A percentile compares a stretch with the other conserved stretches of the same genome.
phyloP scores from a whole-genome alignment of 2,329 filamentous ascomycete species.

The Endocalyx cinctus region DNA sequence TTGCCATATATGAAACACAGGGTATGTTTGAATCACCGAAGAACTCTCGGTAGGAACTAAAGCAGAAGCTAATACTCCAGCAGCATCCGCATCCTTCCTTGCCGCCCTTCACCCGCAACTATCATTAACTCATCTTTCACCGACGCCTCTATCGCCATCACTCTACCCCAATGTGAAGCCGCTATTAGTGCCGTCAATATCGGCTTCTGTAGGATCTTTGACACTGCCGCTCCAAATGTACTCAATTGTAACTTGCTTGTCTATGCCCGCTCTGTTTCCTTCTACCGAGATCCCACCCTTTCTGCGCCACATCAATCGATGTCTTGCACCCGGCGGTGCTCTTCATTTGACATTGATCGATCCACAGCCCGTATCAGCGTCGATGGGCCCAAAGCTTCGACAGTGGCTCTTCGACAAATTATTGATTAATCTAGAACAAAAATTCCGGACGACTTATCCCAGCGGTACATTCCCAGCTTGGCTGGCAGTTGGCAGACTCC shows the following conservation, averaged over 20 bases:
- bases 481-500: slow-evolving; percentile 51
- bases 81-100: slow-evolving; percentile 47
- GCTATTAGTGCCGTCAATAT: slow-evolving; percentile 23
- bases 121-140: slow-evolving; percentile 43
- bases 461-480: slow-evolving; percentile 54
- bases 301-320: slow-evolving; percentile 51
- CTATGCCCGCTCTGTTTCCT: slow-evolving; percentile 52
- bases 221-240: slow-evolving; percentile 40
- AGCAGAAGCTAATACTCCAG: slow-evolving; percentile 26
- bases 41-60: too few relatives aligned
- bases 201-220: slow-evolving; percentile 27
- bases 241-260: slow-evolving; percentile 46
- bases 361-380: slow-evolving; percentile 51
- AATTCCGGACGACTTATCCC: slow-evolving; percentile 57
- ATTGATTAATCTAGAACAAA: slow-evolving; percentile 52
- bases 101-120: slow-evolving; percentile 37
- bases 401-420: slow-evolving; percentile 60
- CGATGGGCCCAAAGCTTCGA: slow-evolving; percentile 52
- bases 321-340: slow-evolving; percentile 49
- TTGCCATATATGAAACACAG: slow-evolving; percentile 48
- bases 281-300: slow-evolving; percentile 52
- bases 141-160: slow-evolving; percentile 36
- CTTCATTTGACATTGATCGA: slow-evolving; percentile 60
- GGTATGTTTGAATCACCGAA: too few relatives aligned
- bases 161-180: slow-evolving; percentile 32